These are phyloP conservation scores for Yamadazyma blattariae DNA, from an alignment of 1,139 yeast species.

Conservation along the genomic window DNA sequence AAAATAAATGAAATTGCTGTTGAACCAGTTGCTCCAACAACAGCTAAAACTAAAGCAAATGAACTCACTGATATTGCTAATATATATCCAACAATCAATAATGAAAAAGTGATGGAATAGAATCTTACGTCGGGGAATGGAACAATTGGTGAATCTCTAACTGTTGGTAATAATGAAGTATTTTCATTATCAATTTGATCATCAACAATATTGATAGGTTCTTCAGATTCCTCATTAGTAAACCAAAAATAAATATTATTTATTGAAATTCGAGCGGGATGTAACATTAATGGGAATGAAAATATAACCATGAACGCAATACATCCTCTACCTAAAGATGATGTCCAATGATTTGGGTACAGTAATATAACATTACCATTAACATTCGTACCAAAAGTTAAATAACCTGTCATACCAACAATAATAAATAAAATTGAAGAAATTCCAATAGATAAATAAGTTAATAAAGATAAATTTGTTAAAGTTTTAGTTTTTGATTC, in stretches of 20 bases:
- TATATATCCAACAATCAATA: conserved; percentile 43
- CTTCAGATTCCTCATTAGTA: background rate
- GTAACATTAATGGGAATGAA: conserved; percentile 89
- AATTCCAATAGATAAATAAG: conserved; percentile 48
- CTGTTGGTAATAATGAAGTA: conserved; percentile 6
- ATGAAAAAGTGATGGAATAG: conserved; percentile 40
- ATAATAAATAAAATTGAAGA: conserved; percentile 33
- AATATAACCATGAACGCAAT: conserved; percentile 81
- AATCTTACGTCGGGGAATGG: conserved; percentile 54
- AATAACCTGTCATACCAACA: conserved; percentile 44
- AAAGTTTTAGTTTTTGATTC: conserved; percentile 56
- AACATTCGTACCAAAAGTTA: conserved; percentile 44
- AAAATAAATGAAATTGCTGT: conserved; percentile 57
- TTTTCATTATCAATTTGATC: background rate
- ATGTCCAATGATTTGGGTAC: conserved; percentile 48
- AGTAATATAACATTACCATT: conserved; percentile 77
- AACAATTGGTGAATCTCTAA: conserved; percentile 26
- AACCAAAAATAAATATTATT: conserved; percentile 68
- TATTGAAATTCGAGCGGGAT: conserved; percentile 85
- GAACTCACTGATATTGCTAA: conserved; percentile 47
- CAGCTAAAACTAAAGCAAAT: conserved; percentile 54
- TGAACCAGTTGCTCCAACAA: conserved; percentile 63
- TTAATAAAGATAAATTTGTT: conserved; percentile 48
- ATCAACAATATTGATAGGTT: background rate
- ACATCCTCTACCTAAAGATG: conserved; percentile 68